Percentiles rank a stretch among this genome's conserved stretches.
These are phyloP conservation scores for Fistulinella staudtii DNA, from an alignment of 1,284 basidiomycete species.

Conservation along the genomic window DNA sequence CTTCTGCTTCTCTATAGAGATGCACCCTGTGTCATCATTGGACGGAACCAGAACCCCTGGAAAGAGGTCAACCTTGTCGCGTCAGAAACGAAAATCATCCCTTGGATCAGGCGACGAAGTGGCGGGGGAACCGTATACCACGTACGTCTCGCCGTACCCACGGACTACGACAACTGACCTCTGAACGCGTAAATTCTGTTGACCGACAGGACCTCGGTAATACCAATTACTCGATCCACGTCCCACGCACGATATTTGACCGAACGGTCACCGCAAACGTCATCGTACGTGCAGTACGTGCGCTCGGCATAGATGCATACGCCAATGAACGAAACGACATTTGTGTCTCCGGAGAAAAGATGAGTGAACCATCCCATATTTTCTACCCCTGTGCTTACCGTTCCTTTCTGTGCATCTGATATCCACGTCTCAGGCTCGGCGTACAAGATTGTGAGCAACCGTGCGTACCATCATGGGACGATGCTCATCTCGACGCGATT, in stretches of 20 bases:
- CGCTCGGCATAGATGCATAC: constrained; percentile 66
- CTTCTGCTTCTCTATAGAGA: constrained; percentile 90
- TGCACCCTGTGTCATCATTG: constrained; percentile 88
- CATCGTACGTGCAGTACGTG: constrained; percentile 74
- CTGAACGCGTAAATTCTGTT: constrained; percentile 35
- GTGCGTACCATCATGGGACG: constrained; percentile 99
- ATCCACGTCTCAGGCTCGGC: constrained; percentile 92
- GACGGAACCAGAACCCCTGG: constrained; percentile 98
- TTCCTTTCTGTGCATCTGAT: not conserved
- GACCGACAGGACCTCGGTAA: constrained; percentile 96
- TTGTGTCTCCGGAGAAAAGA: constrained; percentile 80
- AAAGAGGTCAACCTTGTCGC: constrained; percentile 83
- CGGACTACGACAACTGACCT: not conserved
- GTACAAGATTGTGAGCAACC: constrained; percentile 89
- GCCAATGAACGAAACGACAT: constrained; percentile 94
- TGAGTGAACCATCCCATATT: constrained; percentile 42
- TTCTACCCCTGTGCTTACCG: constrained; percentile 1
- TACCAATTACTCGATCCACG: constrained; percentile 94
- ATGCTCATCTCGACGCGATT: constrained; percentile 91
- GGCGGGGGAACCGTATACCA: constrained; percentile 99
- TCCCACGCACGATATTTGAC: constrained; percentile 80
- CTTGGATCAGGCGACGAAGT: constrained; percentile 83
- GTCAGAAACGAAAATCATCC: constrained; percentile 53
- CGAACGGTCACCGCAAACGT: constrained; percentile 77
- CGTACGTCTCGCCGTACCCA: constrained; percentile 46